Percentiles rank a stretch among this genome's conserved stretches.
Evolutionary conservation across 257 asterid genomes (phyloP).

Genomic region (Penstemon davidsonii): DNA sequence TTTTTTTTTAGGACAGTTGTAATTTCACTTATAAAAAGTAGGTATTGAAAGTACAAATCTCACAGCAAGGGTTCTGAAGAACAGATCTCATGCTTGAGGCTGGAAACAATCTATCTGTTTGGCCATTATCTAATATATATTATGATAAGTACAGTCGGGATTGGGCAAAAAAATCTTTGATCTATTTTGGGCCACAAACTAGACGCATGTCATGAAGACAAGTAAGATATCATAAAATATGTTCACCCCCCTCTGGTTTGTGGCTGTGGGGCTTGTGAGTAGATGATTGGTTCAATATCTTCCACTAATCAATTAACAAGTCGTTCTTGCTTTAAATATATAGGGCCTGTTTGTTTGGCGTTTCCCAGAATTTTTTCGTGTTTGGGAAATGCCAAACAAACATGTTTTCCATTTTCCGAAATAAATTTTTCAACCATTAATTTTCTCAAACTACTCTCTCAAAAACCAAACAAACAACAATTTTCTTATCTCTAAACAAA

Average conservation of each 20-base stretch:
- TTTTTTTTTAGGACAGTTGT: too few relatives aligned
- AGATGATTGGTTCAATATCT: slow-evolving; percentile 37
- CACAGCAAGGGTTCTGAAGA: too few relatives aligned
- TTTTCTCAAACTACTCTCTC: too few relatives aligned
- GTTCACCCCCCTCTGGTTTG: slow-evolving; percentile 10
- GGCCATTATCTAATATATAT: slow-evolving; percentile 24
- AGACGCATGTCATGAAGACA: slow-evolving; percentile 4
- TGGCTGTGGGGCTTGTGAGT: slow-evolving; percentile 2
- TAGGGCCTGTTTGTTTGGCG: too few relatives aligned
- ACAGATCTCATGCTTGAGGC: not conserved
- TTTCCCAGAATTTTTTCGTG: too few relatives aligned
- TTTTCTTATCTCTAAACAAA: too few relatives aligned
- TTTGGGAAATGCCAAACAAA: too few relatives aligned
- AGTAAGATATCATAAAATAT: not conserved
- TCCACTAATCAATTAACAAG: slow-evolving; percentile 35
- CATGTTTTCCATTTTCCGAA: too few relatives aligned
- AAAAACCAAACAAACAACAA: too few relatives aligned
- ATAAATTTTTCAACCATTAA: too few relatives aligned
- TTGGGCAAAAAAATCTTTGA: slow-evolving; percentile 26
- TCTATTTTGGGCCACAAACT: slow-evolving; percentile 39
- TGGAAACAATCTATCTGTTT: not conserved
- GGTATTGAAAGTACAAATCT: too few relatives aligned
- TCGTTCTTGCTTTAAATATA: not conserved
- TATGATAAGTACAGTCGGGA: slow-evolving; percentile 12
- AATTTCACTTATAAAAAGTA: too few relatives aligned